These are phyloP conservation scores for Penicillium sp. DNA, from an alignment of 2,329 filamentous ascomycete species.

Conservation along the genomic window DNA sequence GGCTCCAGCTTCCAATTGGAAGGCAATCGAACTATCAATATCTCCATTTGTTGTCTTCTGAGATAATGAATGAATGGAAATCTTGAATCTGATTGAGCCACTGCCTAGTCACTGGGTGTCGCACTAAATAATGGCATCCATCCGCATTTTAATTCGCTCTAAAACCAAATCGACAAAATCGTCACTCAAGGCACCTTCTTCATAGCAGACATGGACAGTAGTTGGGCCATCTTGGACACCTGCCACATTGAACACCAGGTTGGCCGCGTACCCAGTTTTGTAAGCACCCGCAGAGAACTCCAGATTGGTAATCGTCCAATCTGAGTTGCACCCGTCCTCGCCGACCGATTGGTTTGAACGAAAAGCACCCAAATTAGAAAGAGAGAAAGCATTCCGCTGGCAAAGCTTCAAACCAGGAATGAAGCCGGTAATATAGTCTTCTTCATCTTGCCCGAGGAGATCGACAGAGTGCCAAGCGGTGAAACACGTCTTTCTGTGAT, in stretches of 20 bases:
- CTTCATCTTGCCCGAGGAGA: neutral
- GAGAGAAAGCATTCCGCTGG: neutral
- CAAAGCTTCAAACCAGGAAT: neutral
- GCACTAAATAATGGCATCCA: neutral
- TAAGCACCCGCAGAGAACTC: neutral
- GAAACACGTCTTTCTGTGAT: neutral
- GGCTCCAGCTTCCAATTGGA: too few relatives aligned
- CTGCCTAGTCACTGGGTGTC: neutral
- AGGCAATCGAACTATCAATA: neutral
- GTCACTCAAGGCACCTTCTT: neutral
- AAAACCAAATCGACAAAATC: neutral
- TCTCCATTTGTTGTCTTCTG: neutral
- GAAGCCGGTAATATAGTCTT: neutral
- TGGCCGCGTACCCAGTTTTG: neutral
- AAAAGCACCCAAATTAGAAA: neutral
- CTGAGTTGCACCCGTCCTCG: neutral
- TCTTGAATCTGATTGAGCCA: neutral
- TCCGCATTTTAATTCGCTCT: neutral
- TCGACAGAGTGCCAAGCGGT: neutral
- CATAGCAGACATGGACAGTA: neutral
- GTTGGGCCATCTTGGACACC: neutral
- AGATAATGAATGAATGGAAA: neutral
- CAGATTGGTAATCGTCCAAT: neutral
- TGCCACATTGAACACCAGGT: neutral
- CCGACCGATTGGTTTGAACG: neutral